phyloP scores from a whole-genome alignment of 78 protist genomes.

The Isochrysis galbana region DNA sequence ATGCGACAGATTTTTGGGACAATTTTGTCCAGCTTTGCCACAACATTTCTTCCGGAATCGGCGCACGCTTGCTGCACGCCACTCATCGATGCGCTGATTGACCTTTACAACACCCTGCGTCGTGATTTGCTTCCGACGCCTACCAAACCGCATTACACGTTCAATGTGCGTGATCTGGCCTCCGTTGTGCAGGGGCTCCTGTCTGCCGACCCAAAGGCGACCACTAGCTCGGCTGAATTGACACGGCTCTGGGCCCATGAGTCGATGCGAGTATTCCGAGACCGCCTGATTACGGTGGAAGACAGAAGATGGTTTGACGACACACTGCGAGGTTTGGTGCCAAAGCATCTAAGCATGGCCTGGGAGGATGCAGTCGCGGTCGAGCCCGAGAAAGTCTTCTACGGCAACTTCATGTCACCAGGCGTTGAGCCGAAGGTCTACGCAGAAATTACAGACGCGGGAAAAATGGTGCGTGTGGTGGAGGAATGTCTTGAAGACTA shows the following conservation, averaged over 20 bases:
- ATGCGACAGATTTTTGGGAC: conserved; percentile 49
- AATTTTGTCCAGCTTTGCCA: conserved; percentile 35
- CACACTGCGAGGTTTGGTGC: not conserved
- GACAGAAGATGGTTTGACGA: conserved; percentile 48
- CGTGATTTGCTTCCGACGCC: conserved; percentile 88
- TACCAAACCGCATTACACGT: conserved; percentile 86
- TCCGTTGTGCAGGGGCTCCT: conserved; percentile 71
- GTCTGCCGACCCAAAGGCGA: conserved; percentile 5
- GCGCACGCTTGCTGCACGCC: conserved; percentile 19
- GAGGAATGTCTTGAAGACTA: not conserved
- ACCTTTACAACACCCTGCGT: conserved; percentile 63
- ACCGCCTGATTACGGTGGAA: conserved; percentile 44
- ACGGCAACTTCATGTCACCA: conserved; percentile 55
- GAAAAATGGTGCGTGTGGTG: not conserved
- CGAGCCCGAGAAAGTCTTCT: conserved; percentile 41
- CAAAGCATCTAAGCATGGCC: not conserved
- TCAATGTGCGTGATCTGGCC: conserved; percentile 89
- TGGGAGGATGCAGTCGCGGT: conserved; percentile 10
- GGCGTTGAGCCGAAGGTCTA: conserved; percentile 49
- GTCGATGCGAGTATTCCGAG: conserved; percentile 46
- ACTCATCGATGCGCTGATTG: conserved; percentile 39
- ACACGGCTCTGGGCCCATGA: conserved; percentile 68
- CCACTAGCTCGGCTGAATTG: not conserved
- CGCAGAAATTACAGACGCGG: not conserved
- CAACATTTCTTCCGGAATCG: not conserved